Evolutionary conservation across 768 basidiomycete species (phyloP).

Genomic region (Russula lepida): DNA sequence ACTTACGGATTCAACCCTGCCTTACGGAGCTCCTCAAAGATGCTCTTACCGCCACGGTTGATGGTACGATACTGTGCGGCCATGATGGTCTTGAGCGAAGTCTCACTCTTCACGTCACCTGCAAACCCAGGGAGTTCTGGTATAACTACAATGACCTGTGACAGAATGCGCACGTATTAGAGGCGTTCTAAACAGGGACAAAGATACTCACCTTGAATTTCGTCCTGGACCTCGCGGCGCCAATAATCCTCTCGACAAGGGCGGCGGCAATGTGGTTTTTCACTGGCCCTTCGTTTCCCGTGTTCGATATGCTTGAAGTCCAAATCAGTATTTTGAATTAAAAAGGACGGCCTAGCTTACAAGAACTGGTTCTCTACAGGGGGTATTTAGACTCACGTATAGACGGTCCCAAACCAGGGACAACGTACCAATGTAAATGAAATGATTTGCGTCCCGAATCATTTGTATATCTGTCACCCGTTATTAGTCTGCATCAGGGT

Average conservation of each 20-base stretch:
- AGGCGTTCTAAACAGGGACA: background rate
- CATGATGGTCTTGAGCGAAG: conserved; percentile 72
- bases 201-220: conserved; percentile 61
- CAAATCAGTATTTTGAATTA: conserved; percentile 1
- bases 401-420: background rate
- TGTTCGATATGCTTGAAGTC: conserved; percentile 61
- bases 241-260: conserved; percentile 74
- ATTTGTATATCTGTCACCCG: conserved; percentile 52
- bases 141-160: conserved; percentile 74
- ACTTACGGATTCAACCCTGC: conserved; percentile 74
- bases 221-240: conserved; percentile 56
- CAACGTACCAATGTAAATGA: conserved; percentile 79
- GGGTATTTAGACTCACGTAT: background rate
- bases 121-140: conserved; percentile 91
- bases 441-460: conserved; percentile 80
- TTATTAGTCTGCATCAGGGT: conserved; percentile 2
- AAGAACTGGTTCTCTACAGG: conserved; percentile 75
- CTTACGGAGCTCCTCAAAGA: conserved; percentile 73
- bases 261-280: conserved; percentile 80
- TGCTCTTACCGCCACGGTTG: conserved; percentile 80
- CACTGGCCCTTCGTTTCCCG: conserved; percentile 53
- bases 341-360: conserved; percentile 36
- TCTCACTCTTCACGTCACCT: conserved; percentile 65
- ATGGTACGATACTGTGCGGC: conserved; percentile 83
- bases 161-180: background rate